Percentiles rank a stretch among this genome's conserved stretches.
Conservation (phyloP, 352 stramenopile genomes). For the Lagenidium sp. region DNA sequence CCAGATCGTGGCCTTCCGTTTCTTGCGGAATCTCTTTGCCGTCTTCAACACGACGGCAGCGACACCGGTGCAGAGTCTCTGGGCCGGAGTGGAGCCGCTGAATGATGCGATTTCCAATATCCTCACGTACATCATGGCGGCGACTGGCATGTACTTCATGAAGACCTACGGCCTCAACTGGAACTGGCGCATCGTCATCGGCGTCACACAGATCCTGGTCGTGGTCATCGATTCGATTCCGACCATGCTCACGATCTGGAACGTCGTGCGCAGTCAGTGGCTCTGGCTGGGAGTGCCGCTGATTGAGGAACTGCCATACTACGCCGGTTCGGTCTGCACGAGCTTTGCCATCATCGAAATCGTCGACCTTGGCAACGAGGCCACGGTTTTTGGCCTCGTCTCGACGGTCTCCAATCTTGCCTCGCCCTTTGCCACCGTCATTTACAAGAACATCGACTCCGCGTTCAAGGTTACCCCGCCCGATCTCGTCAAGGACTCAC, state of each 20-base stretch:
- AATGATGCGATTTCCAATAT: conserved; percentile 8
- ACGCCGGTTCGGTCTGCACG: too few relatives aligned
- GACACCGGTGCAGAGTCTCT: too few relatives aligned
- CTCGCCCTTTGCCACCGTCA: too few relatives aligned
- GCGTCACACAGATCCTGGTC: conserved; percentile 1
- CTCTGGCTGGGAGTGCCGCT: conserved; percentile 5
- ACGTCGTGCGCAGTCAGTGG: conserved; percentile 11
- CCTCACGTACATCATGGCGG: neutral
- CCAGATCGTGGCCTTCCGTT: conserved; percentile 11
- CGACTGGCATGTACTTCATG: too few relatives aligned
- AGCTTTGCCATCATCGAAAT: too few relatives aligned
- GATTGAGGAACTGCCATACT: too few relatives aligned
- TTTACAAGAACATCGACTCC: too few relatives aligned
- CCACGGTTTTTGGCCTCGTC: too few relatives aligned
- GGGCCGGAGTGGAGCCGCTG: conserved; percentile 11
- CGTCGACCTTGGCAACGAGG: too few relatives aligned
- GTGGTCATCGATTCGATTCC: conserved; percentile 7
- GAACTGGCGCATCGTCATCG: conserved; percentile 10
- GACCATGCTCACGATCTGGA: conserved; percentile 6
- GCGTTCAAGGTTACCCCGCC: too few relatives aligned
- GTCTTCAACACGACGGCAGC: conserved; percentile 4
- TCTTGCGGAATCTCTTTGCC: conserved; percentile 9
- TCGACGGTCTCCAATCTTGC: too few relatives aligned
- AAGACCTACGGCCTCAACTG: conserved; percentile 5
- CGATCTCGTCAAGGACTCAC: conserved; percentile 1